These are phyloP conservation scores for Cytospora schulzeri DNA, from an alignment of 2,329 filamentous ascomycete species.

Conservation along the genomic window DNA sequence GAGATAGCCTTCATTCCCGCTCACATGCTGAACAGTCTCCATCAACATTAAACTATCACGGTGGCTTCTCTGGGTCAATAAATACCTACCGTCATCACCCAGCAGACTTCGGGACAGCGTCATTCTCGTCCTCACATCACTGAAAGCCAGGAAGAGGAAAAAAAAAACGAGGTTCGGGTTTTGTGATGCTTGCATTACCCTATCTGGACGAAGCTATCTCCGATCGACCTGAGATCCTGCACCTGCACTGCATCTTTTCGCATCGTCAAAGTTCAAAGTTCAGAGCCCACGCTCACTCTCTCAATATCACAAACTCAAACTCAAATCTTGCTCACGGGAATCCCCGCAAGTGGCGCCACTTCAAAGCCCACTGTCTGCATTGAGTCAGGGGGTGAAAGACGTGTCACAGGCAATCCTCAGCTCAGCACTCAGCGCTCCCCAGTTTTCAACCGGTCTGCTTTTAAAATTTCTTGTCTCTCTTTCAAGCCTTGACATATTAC, in stretches of 20 bases:
- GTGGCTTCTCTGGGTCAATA: neutral
- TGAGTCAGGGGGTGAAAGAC: neutral
- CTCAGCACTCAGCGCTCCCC: neutral
- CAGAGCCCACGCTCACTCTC: neutral
- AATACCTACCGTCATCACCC: neutral
- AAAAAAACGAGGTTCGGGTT: too few relatives aligned
- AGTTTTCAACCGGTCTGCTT: neutral
- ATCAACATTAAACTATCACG: neutral
- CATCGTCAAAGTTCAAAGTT: neutral
- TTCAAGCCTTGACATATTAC: neutral
- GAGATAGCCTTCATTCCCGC: neutral
- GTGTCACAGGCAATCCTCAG: neutral
- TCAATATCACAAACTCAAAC: too few relatives aligned
- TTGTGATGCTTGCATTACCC: neutral
- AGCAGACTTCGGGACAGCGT: neutral
- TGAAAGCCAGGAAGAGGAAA: too few relatives aligned
- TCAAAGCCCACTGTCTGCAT: neutral
- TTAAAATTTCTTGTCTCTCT: neutral
- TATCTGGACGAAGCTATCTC: neutral
- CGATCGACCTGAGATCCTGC: conserved; percentile 7
- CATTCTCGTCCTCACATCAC: too few relatives aligned
- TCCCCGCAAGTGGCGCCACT: neutral
- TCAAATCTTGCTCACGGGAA: too few relatives aligned
- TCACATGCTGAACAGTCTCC: neutral
- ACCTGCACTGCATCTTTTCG: conserved; percentile 5